phyloP scores from a whole-genome alignment of 2,329 filamentous ascomycete genomes.

The Arthroderma sp. region DNA sequence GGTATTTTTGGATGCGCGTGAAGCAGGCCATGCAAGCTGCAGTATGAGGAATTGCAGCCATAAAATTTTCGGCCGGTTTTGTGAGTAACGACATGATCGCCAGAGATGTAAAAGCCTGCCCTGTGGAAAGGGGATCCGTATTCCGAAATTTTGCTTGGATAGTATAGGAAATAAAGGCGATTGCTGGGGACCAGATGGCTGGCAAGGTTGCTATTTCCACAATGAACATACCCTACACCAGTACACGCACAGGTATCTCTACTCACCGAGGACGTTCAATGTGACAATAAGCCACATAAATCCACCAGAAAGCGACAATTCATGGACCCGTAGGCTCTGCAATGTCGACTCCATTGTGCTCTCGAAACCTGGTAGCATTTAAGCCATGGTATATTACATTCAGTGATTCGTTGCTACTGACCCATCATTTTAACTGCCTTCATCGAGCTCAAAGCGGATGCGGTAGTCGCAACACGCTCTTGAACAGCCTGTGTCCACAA shows the following conservation, averaged over 20 bases:
- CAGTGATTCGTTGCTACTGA: background rate
- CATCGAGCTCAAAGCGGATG: background rate
- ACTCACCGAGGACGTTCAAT: background rate
- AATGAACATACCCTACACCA: too few species aligned
- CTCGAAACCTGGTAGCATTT: background rate
- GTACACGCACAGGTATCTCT: background rate
- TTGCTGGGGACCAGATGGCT: background rate
- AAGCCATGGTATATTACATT: too few species aligned
- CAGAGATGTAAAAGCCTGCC: conserved; percentile 2
- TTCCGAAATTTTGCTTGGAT: background rate
- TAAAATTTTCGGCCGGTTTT: background rate
- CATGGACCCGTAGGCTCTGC: background rate
- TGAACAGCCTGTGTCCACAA: background rate
- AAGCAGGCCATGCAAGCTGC: conserved; percentile 1
- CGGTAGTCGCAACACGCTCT: background rate
- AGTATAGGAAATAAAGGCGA: background rate
- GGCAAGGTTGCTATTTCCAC: background rate
- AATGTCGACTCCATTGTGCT: background rate
- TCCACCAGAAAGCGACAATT: background rate
- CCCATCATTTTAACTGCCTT: conserved; percentile 1
- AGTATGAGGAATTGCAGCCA: background rate
- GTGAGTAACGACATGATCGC: conserved; percentile 1
- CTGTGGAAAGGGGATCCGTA: background rate
- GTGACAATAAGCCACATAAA: conserved; percentile 1
- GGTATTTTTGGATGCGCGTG: background rate